Percentiles rank a stretch among this genome's conserved stretches.
phyloP scores from a whole-genome alignment of 2,329 filamentous ascomycete species.

The Fusarium acutatum region DNA sequence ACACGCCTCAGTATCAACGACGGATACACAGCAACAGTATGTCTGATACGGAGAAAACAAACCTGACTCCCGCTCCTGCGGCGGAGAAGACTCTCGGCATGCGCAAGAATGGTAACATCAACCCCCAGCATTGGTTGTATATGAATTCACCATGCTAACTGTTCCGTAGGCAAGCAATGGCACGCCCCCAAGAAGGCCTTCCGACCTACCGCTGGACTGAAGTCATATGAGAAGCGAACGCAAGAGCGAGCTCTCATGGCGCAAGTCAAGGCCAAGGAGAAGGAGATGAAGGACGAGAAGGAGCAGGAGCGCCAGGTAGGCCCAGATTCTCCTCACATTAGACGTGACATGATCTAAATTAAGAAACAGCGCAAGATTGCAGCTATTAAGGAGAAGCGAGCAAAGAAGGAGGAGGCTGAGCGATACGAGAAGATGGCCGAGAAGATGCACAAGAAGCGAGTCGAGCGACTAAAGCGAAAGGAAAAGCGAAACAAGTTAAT shows the following conservation, averaged over 20 bases:
- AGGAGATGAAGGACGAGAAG: conserved; percentile 95
- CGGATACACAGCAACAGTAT: conserved; percentile 47
- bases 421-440: conserved; percentile 93
- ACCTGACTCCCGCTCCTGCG: conserved; percentile 47
- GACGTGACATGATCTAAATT: conserved; percentile 13
- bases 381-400: conserved; percentile 83
- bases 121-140: background rate
- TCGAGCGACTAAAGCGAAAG: conserved; percentile 91
- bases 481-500: conserved; percentile 95
- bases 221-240: conserved; percentile 79
- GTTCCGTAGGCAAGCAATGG: conserved; percentile 87
- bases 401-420: conserved; percentile 91
- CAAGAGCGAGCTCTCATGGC: conserved; percentile 74
- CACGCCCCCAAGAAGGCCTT: conserved; percentile 85
- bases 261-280: conserved; percentile 91
- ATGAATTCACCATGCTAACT: conserved; percentile 11
- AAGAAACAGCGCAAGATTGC: conserved; percentile 73
- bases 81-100: conserved; percentile 65
- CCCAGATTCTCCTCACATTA: background rate
- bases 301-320: conserved; percentile 84
- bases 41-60: conserved; percentile 49
- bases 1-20: conserved; percentile 10
- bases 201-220: conserved; percentile 80
- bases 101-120: conserved; percentile 78
- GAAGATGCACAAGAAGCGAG: conserved; percentile 96